Evolutionary conservation across 1,284 basidiomycete species (phyloP).

Genomic region (Moesziomyces antarcticus): DNA sequence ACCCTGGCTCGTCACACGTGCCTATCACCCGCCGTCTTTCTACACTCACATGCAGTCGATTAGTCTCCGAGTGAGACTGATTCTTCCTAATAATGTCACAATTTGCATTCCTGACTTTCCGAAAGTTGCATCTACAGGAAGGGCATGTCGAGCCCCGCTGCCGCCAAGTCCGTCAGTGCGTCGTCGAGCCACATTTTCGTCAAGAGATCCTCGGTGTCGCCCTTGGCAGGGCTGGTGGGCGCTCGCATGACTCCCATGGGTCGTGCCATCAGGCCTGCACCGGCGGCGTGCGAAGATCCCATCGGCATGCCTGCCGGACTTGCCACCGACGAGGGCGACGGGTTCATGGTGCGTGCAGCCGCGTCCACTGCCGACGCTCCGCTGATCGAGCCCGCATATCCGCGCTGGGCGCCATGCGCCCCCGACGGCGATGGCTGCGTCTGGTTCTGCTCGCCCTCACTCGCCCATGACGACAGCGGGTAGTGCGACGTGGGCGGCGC

Average conservation of each 20-base stretch:
- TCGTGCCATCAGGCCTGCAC: neutral
- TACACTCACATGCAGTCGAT: too few relatives aligned
- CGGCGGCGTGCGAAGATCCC: neutral
- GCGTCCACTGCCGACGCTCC: conserved; percentile 9
- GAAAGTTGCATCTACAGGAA: conserved; percentile 16
- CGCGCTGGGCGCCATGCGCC: conserved; percentile 4
- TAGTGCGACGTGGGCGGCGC: conserved; percentile 43
- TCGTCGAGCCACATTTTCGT: conserved; percentile 51
- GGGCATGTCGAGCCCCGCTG: conserved; percentile 47
- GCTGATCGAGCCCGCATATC: conserved; percentile 11
- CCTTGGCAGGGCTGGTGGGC: neutral
- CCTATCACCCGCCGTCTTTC: too few relatives aligned
- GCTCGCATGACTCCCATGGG: conserved; percentile 1
- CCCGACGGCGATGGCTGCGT: neutral
- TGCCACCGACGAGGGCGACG: conserved; percentile 12
- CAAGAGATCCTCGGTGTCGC: conserved; percentile 36
- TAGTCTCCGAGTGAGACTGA: too few relatives aligned
- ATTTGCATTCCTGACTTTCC: too few relatives aligned
- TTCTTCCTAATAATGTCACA: too few relatives aligned
- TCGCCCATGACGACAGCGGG: conserved; percentile 40
- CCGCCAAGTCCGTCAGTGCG: conserved; percentile 40
- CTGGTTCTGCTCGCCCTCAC: conserved; percentile 6
- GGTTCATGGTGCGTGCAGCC: conserved; percentile 1
- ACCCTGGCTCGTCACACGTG: too few relatives aligned
- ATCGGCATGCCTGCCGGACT: conserved; percentile 17